phyloP scores from a whole-genome alignment of 148 eudicot genomes.

The Amaranthus hypochondriacus region DNA sequence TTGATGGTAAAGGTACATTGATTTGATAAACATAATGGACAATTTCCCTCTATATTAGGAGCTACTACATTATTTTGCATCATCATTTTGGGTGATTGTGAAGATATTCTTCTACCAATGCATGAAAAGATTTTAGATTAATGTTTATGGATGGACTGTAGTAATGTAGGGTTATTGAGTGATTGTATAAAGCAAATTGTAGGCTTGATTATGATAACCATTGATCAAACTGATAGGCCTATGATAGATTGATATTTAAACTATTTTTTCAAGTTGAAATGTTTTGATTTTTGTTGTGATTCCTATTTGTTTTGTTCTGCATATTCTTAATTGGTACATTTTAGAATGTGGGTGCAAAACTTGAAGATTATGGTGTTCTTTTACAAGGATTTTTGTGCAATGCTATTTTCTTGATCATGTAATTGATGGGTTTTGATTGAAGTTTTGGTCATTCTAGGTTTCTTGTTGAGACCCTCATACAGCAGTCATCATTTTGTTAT shows the following conservation, averaged over 20 bases:
- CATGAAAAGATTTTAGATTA: not conserved
- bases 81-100: not conserved
- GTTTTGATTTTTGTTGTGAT: not conserved
- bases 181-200: not conserved
- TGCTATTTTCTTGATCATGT: not conserved
- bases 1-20: not conserved
- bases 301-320: not conserved
- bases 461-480: too few species aligned
- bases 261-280: not conserved
- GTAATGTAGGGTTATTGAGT: not conserved
- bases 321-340: not conserved
- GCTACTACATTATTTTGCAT: not conserved
- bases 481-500: not conserved
- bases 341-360: not conserved
- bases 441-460: not conserved
- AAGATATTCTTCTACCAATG: not conserved
- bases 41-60: not conserved
- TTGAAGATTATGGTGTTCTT: not conserved
- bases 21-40: not conserved
- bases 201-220: not conserved
- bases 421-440: not conserved
- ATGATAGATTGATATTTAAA: not conserved
- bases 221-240: too few species aligned
- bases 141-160: not conserved
- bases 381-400: not conserved